phyloP scores from a whole-genome alignment of 306 rosid species.

The Pyrus betulifolia region DNA sequence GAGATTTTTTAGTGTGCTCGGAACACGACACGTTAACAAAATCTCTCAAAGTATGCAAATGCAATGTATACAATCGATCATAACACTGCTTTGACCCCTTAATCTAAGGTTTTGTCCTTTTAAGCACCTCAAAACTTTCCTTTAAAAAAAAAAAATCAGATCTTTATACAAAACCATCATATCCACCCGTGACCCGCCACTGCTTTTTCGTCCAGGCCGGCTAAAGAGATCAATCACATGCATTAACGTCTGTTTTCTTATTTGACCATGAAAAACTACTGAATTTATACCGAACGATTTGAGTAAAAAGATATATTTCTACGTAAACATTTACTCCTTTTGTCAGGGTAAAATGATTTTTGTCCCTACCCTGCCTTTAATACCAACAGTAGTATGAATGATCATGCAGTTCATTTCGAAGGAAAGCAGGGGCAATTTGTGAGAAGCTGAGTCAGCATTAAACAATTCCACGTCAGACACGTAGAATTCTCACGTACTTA shows the following conservation, averaged over 20 bases:
- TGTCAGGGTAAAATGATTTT: neutral
- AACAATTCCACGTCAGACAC: conserved; percentile 51
- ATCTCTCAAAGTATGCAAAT: too few species aligned
- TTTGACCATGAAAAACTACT: neutral
- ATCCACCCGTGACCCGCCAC: too few species aligned
- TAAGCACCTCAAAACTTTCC: neutral
- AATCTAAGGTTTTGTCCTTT: neutral
- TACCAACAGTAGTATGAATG: neutral
- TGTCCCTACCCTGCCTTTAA: neutral
- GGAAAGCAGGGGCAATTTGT: conserved; percentile 21
- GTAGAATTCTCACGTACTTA: conserved; percentile 39
- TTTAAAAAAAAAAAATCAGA: neutral
- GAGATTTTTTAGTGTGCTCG: too few species aligned
- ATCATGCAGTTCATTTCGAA: neutral
- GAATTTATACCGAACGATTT: neutral
- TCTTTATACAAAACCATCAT: neutral
- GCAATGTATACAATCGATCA: too few species aligned
- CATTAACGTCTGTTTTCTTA: too few species aligned
- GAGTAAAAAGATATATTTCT: too few species aligned
- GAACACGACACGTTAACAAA: too few species aligned
- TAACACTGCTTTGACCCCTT: neutral
- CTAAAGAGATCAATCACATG: neutral
- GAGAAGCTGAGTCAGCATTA: conserved; percentile 34
- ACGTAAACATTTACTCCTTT: too few species aligned
- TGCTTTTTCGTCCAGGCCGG: neutral